Conservation (phyloP, 2,329 filamentous ascomycete genomes). For the Diaporthe aspalathi region DNA sequence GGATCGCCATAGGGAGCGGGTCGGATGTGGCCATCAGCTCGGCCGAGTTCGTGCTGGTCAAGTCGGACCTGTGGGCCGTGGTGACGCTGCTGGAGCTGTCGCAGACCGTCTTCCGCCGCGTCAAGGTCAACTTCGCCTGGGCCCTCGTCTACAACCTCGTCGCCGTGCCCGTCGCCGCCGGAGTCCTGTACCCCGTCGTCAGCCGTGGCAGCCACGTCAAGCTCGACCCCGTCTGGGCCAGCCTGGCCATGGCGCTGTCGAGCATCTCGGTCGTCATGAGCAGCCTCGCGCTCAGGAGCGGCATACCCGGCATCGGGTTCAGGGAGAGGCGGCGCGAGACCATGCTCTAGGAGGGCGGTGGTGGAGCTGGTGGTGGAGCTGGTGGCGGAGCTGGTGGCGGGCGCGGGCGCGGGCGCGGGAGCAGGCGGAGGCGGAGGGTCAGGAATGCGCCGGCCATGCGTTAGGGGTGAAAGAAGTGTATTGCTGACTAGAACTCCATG, state of each 20-base stretch:
- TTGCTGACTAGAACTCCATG: too few relatives aligned
- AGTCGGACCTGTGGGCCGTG: constrained; percentile 75
- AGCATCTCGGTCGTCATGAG: constrained; percentile 90
- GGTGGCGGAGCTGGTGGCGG: too few relatives aligned
- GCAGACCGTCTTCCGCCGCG: constrained; percentile 77
- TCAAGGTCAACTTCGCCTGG: constrained; percentile 89
- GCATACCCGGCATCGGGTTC: constrained; percentile 58
- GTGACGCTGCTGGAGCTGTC: constrained; percentile 80
- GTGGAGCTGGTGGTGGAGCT: too few relatives aligned
- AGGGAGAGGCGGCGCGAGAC: constrained; percentile 45
- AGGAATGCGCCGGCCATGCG: neutral
- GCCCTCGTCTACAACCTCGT: constrained; percentile 84
- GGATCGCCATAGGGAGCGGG: constrained; percentile 85
- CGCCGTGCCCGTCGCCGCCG: constrained; percentile 84
- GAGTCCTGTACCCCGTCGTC: constrained; percentile 74
- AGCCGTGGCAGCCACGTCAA: constrained; percentile 66
- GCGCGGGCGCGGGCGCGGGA: neutral
- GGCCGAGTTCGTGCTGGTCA: constrained; percentile 84
- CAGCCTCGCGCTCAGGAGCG: constrained; percentile 75
- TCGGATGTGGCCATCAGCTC: constrained; percentile 86
- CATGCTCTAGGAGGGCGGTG: neutral
- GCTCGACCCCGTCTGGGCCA: constrained; percentile 86
- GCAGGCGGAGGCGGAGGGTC: neutral
- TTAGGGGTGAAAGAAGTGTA: neutral
- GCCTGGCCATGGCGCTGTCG: constrained; percentile 91